Evolutionary conservation across 2,329 filamentous ascomycete genomes (phyloP).

Genomic region (Exutisphaerella laricina): DNA sequence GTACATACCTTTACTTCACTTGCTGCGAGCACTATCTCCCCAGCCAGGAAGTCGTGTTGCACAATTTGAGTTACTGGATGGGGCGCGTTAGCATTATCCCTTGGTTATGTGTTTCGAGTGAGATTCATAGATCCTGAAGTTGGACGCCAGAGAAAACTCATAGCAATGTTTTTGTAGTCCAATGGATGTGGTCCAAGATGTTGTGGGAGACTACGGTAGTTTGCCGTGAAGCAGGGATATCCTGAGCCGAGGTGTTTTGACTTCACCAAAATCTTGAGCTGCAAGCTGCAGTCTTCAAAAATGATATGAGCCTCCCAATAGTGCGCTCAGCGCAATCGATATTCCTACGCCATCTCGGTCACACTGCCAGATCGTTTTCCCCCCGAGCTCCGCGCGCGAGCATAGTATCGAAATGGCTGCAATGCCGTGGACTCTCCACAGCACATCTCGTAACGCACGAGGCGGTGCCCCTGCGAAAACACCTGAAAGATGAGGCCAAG

Average conservation of each 20-base stretch:
- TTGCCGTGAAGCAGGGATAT: no score
- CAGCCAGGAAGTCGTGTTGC: no score
- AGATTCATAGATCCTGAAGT: no score
- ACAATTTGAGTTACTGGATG: no score
- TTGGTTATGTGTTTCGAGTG: no score
- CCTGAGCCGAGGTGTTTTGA: slow-evolving; percentile 1
- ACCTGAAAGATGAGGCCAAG: slow-evolving; percentile 40
- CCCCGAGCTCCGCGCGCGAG: slow-evolving; percentile 22
- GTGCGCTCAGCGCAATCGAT: background rate
- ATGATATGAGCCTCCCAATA: background rate
- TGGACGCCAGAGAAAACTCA: no score
- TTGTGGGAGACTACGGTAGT: no score
- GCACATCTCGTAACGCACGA: slow-evolving; percentile 18
- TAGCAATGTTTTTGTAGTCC: no score
- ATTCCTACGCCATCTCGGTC: background rate
- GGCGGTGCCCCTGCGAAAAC: slow-evolving; percentile 35
- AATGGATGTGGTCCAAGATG: no score
- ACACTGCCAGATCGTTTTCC: background rate
- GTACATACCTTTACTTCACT: no score
- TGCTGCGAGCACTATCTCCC: no score
- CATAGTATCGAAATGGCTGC: slow-evolving; percentile 30
- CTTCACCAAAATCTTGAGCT: background rate
- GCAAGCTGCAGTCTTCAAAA: background rate
- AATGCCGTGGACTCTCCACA: slow-evolving; percentile 22
- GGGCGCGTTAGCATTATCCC: no score